Evolutionary conservation across 2,329 filamentous ascomycete species (phyloP).

Genomic region (Mycosphaerella arachidis): DNA sequence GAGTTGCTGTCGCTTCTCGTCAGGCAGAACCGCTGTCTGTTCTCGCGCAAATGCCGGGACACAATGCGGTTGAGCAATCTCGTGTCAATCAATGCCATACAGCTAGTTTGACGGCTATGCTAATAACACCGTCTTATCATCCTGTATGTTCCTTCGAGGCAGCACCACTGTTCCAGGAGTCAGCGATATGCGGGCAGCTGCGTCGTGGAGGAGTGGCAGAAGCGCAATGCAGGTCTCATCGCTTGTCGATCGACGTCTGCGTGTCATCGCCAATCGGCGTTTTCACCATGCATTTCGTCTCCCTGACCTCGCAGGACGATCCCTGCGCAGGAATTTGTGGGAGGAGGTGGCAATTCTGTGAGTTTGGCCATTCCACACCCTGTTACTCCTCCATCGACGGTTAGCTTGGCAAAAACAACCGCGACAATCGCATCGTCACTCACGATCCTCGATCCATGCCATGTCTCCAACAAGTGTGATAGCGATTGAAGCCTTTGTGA

Average conservation of each 20-base stretch:
- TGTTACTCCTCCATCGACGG: too few relatives aligned
- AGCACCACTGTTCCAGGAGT: neutral
- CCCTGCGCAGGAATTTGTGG: neutral
- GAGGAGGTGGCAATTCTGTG: too few relatives aligned
- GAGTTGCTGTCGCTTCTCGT: neutral
- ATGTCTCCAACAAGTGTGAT: too few relatives aligned
- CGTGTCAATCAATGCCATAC: neutral
- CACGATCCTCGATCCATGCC: too few relatives aligned
- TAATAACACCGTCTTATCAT: neutral
- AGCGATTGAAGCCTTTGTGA: too few relatives aligned
- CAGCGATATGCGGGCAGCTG: neutral
- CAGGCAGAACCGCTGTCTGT: constrained; percentile 2
- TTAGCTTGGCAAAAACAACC: too few relatives aligned
- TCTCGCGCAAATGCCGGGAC: neutral
- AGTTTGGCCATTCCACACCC: too few relatives aligned
- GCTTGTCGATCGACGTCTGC: constrained; percentile 4
- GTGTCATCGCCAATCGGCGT: neutral
- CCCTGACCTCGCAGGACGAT: neutral
- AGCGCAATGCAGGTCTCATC: neutral
- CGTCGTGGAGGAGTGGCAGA: neutral
- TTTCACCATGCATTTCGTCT: neutral
- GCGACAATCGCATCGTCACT: too few relatives aligned
- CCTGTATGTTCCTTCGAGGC: neutral
- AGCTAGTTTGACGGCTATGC: neutral
- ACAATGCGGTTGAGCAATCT: neutral